Evolutionary conservation across 179 eudicot genomes (phyloP).

Genomic region (Nepenthes alata): DNA sequence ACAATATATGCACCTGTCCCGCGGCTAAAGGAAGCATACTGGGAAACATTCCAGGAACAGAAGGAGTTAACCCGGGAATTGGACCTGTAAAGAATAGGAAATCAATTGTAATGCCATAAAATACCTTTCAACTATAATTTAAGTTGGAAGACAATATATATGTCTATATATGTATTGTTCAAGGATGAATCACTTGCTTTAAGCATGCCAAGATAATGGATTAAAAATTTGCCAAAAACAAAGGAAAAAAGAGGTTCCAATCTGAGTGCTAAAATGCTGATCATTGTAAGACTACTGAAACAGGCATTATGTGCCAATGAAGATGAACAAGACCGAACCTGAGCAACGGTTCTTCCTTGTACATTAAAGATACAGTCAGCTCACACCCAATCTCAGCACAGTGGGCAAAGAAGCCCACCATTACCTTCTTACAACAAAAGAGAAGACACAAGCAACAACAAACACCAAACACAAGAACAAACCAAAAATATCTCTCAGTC

Average conservation of each 20-base stretch:
- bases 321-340: conserved; percentile 90
- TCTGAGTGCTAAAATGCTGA: conserved; percentile 18
- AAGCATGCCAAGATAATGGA: background rate
- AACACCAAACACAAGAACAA: conserved; percentile 89
- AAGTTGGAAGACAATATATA: background rate
- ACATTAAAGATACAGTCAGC: conserved; percentile 96
- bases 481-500: conserved; percentile 84
- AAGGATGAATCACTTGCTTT: no score
- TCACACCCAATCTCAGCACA: conserved; percentile 99
- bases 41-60: conserved; percentile 29
- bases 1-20: conserved; percentile 36
- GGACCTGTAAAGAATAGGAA: conserved; percentile 19
- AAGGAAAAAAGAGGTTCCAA: conserved; percentile 6
- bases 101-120: background rate
- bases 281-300: conserved; percentile 38
- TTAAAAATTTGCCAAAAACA: conserved; percentile 3
- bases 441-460: conserved; percentile 84
- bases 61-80: conserved; percentile 19
- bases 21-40: conserved; percentile 47
- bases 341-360: conserved; percentile 70
- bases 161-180: no score
- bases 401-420: conserved; percentile 96
- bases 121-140: no score
- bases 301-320: conserved; percentile 57
- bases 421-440: conserved; percentile 85